Evolutionary conservation across 2,329 filamentous ascomycete genomes (phyloP).

Genomic region (Bisporella sp.): DNA sequence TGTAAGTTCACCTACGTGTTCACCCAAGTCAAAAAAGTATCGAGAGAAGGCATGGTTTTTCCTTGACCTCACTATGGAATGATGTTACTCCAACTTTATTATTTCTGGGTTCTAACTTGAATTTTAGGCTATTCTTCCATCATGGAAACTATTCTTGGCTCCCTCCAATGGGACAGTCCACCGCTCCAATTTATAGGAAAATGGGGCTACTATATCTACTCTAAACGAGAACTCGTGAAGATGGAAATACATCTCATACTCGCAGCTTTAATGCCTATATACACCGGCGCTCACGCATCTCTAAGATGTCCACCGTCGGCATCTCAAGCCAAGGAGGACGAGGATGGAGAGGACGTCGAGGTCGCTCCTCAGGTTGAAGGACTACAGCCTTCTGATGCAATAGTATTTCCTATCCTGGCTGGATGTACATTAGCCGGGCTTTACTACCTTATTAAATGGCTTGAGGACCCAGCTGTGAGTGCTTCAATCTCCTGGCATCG

Average conservation of each 20-base stretch:
- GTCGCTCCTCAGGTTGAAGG: slow-evolving; percentile 59
- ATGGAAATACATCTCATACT: slow-evolving; percentile 47
- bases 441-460: slow-evolving; percentile 85
- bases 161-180: slow-evolving; percentile 16
- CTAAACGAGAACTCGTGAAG: slow-evolving; percentile 17
- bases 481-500: no score
- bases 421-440: slow-evolving; percentile 64
- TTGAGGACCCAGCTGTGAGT: slow-evolving; percentile 62
- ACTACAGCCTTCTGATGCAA: slow-evolving; percentile 69
- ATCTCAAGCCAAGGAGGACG: slow-evolving; percentile 32
- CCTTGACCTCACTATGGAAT: no score
- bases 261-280: slow-evolving; percentile 76
- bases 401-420: slow-evolving; percentile 77
- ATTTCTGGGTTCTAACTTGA: no score
- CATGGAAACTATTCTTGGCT: background rate
- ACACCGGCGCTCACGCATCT: slow-evolving; percentile 76
- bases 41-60: no score
- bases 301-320: slow-evolving; percentile 79
- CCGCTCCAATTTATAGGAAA: slow-evolving; percentile 19
- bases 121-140: no score
- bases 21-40: no score
- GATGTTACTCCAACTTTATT: no score
- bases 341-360: slow-evolving; percentile 45
- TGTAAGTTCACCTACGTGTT: no score
- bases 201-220: slow-evolving; percentile 16